These are phyloP conservation scores for Phytophthora pinifolia DNA, from an alignment of 352 stramenopile species.

Conservation along the genomic window DNA sequence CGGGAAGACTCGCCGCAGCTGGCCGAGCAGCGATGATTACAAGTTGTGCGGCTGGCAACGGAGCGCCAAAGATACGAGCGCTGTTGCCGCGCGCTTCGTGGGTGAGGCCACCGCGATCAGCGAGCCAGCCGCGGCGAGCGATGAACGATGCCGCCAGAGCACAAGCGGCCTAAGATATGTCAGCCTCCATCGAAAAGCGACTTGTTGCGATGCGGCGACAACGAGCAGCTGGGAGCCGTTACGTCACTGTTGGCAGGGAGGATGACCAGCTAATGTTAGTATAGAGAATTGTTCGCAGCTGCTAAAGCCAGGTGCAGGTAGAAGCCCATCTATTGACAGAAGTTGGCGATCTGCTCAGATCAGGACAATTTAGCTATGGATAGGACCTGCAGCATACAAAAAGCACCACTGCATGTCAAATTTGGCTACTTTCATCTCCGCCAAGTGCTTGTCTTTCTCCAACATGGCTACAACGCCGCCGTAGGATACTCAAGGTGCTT, in stretches of 20 bases:
- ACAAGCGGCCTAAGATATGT: conserved; percentile 16
- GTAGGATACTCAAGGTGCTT: too few species aligned
- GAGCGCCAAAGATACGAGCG: conserved; percentile 24
- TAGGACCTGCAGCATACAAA: too few species aligned
- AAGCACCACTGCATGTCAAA: too few species aligned
- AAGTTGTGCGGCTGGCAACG: conserved; percentile 13
- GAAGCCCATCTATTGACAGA: background rate
- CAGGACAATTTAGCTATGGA: too few species aligned
- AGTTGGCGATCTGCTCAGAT: too few species aligned
- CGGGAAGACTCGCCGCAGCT: conserved; percentile 5
- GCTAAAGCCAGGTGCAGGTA: conserved; percentile 16
- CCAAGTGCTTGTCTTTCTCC: too few species aligned
- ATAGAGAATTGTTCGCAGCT: background rate
- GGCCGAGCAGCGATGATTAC: too few species aligned
- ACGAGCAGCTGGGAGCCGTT: conserved; percentile 6
- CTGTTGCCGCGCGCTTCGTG: conserved; percentile 15
- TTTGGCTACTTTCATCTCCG: too few species aligned
- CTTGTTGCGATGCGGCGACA: conserved; percentile 4
- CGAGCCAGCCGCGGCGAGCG: conserved; percentile 7
- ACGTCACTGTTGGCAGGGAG: conserved; percentile 13
- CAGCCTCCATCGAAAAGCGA: background rate
- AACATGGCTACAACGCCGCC: too few species aligned
- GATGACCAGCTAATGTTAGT: background rate
- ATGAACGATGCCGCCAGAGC: background rate
- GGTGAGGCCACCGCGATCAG: conserved; percentile 13